Evolutionary conservation across 148 eudicot species (phyloP), one percentile per base, ranked within the genome.

Genomic region (Camellia lanceoleosa): DNA sequence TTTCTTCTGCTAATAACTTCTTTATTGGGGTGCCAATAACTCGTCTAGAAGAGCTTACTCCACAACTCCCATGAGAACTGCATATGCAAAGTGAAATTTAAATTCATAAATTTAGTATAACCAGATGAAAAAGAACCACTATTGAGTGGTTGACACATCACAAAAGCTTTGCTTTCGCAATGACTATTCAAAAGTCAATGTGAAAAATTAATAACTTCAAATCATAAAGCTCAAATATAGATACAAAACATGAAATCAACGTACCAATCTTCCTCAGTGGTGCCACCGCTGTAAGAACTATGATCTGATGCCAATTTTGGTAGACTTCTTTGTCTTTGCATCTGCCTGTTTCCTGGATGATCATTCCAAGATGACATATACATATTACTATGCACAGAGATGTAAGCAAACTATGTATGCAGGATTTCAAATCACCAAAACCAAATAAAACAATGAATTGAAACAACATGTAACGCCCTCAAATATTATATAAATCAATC

Each of bases 1-100:
- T 86, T 89, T 90, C 93, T 78, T 90, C 87, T 1, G 89, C 92
- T 82, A 90, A 84, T 68, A 89, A 81, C 73, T 87, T 88, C 93
- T 92, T 95, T 86, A 92, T 89, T 8, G 88, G 83, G 61, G 84
- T 85, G 42, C 92, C 93, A 80, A 70, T 73, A 68, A 77, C 67
- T 81, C 54, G 83, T 46, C 83, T 80, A 15, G 80, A 79, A 54
- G 89, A 77, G 66, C 80, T 83, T 30, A 76, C 80, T 83, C 71
- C 86, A 92, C 68, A 79, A 72, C 66, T 89, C 92, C 75, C 77
- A 79, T 30, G 77, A 60, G 19, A 66, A 71, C 97, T 91, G 78
- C 81, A 87, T 54, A 61, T 11, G 74, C 58, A 62, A 81, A 68
- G 77, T 62, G 2, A 66, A 82, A 54, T 70, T 63, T 30, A 54